Conservation (phyloP, 768 basidiomycete genomes). For the Exsudoporus frostii region DNA sequence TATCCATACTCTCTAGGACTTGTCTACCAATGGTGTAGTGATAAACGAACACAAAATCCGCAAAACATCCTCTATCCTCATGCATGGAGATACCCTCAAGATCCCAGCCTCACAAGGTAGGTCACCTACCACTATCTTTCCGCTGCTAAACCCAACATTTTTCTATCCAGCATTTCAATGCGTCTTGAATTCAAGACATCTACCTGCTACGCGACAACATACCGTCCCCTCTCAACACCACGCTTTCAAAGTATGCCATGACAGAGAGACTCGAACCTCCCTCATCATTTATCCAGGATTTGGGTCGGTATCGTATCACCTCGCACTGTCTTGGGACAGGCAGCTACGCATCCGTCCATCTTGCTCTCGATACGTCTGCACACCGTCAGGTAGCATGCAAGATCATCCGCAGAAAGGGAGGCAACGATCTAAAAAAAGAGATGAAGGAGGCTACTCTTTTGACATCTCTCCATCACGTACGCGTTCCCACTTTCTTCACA, state of each 20-base stretch:
- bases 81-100: constrained; percentile 70
- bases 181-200: constrained; percentile 51
- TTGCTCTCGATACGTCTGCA: constrained; percentile 62
- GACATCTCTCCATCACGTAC: constrained; percentile 67
- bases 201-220: constrained; percentile 52
- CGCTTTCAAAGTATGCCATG: constrained; percentile 47
- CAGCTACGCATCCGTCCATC: constrained; percentile 78
- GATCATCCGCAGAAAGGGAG: constrained; percentile 64
- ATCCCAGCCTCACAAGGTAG: constrained; percentile 66
- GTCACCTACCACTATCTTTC: not conserved
- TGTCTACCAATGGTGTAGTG: constrained; percentile 72
- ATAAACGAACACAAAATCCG: constrained; percentile 69
- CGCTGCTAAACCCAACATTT: not conserved
- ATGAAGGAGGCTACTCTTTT: constrained; percentile 80
- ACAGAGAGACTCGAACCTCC: not conserved
- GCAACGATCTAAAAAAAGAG: constrained; percentile 40
- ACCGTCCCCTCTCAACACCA: constrained; percentile 55
- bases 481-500: constrained; percentile 14
- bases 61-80: constrained; percentile 65
- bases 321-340: constrained; percentile 79
- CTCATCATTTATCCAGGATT: constrained; percentile 37
- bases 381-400: constrained; percentile 82
- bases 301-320: constrained; percentile 71
- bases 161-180: constrained; percentile 59
- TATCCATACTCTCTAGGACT: constrained; percentile 45